Conservation (phyloP, 352 stramenopile species). For the Thalassiosira ordinaria region DNA sequence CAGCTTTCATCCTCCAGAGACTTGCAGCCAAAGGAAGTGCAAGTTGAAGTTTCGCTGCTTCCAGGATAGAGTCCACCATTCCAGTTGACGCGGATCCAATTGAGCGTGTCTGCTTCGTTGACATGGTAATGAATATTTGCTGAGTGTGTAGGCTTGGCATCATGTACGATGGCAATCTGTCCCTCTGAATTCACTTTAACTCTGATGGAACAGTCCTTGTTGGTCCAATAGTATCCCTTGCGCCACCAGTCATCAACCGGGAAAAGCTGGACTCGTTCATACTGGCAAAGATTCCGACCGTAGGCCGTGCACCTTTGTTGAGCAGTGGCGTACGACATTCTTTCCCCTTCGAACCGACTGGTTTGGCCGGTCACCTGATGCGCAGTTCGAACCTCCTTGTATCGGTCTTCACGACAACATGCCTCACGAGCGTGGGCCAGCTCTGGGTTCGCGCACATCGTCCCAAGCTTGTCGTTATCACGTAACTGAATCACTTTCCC, state of each 20-base stretch:
- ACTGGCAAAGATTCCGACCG: slow-evolving; percentile 43
- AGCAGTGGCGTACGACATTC: slow-evolving; percentile 36
- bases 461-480: slow-evolving; percentile 30
- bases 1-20: slow-evolving; percentile 41
- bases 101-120: slow-evolving; percentile 55
- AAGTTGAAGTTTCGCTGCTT: slow-evolving; percentile 37
- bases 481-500: slow-evolving; percentile 57
- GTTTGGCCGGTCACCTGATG: too few species aligned
- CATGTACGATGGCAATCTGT: slow-evolving; percentile 62
- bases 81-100: slow-evolving; percentile 61
- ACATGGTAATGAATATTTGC: slow-evolving; percentile 48
- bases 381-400: slow-evolving; percentile 27
- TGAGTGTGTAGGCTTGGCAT: slow-evolving; percentile 30
- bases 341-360: too few species aligned
- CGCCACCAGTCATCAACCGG: slow-evolving; percentile 35
- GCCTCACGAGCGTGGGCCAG: slow-evolving; percentile 25
- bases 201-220: slow-evolving; percentile 58
- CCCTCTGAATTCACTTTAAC: slow-evolving; percentile 67
- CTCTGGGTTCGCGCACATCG: slow-evolving; percentile 49
- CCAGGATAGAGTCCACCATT: slow-evolving; percentile 55
- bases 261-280: slow-evolving; percentile 5
- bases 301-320: slow-evolving; percentile 13
- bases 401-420: slow-evolving; percentile 18
- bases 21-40: slow-evolving; percentile 46
- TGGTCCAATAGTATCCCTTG: slow-evolving; percentile 67